Evolutionary conservation across 768 basidiomycete genomes (phyloP), one percentile per base, ranked within the genome.

Genomic region (Tulasnella sp.): DNA sequence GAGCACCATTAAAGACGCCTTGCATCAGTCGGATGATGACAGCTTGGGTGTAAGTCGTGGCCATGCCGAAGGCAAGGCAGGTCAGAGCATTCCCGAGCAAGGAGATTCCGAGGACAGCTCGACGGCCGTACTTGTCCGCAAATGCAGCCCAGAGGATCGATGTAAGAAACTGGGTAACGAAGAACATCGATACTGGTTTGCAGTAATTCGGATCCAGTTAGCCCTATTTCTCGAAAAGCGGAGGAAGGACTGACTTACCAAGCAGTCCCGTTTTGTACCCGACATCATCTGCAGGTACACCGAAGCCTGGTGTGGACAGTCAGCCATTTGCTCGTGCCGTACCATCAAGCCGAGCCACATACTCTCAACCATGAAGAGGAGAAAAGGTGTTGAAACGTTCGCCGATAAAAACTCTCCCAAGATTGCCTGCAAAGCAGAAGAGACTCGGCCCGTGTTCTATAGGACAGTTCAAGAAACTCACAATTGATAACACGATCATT

Each of bases 121-220:
- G 83, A 43, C 82, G 79, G 43, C 92, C 92, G 68, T 97, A 90
- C 71, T 81, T 87, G 60, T 92, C 87, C 24, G 94, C 94, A 22
- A 93, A 81, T n/a, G 92, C 92, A 55, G 91, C 89, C 94, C 96
- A 99, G 57, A 97, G 76, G 30, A 99, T 73, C 27, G 91, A 92
- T 0, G 94, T 98, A 29, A 94, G 73, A 71, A 98, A 98, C 67
- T 99, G 96, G 1, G 93, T 92, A 65, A 96, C 73, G 75, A 97
- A 98, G 73, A 92, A 92, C 2, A 80, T 81, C 41, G 88, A 79
- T 25, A 89, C 87, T 87, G n/a, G n/a, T n/a, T n/a, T n/a, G 54
- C 21, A 49, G 62, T 29, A 22, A 42, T n/a, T 2, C 17, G 49
- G 21, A 43, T 54, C 43, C 63, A 54, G 49, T 25, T 34, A 17